Base-by-base conservation (phyloP, 2,329 filamentous ascomycete species). In the Fusarium buharicum region DNA sequence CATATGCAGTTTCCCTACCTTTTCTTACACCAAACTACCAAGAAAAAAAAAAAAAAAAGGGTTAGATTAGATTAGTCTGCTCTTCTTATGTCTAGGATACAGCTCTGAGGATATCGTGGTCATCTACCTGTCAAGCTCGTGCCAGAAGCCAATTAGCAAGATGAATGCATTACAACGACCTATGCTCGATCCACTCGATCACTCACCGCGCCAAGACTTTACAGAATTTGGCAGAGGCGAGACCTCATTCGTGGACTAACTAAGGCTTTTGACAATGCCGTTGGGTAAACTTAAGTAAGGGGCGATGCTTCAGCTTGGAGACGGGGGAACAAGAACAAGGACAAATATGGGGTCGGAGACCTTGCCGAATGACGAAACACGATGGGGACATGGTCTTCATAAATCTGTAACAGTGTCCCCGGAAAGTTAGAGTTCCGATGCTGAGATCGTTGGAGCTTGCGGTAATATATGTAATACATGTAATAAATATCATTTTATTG, bases 221-320 rank as follows among this genome's bases (percentile, higher is more conserved):
- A 17, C 30, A 33, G 17, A 37, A 36, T 59, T 59, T 44, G 43
- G 36, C 30, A 33, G 30, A n/a, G 30, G 12, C 14, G 20, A n/a
- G 17, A 30, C 9, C 39, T 58, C 53, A 64, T 65, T 69, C 58
- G 59, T 70, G 64, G 64, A 64, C 66, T 59, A 62, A 65, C 28
- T 20, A 17, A 27, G 16, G 41, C 17, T 12, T 8, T 34, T 28
- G 44, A 30, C 39, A 40, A 27, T 7, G 61, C 57, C 36, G 50
- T 48, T 45, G 31, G 28, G 16, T 10, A 20, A 8, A 24, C 22
- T 24, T 24, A 8, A 24, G 22, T 22, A 33, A 60, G 36, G 60
- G 48, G 52, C 4, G 16, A 46, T 53, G 62, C 58, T 44, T 60
- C 44, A 41, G 47, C 50, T 39, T 44, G 50, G 61, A 24, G 22